Percentiles rank a stretch among this genome's conserved stretches.
Conservation (phyloP, 2,329 filamentous ascomycete species). For the Epichloe sp. region DNA sequence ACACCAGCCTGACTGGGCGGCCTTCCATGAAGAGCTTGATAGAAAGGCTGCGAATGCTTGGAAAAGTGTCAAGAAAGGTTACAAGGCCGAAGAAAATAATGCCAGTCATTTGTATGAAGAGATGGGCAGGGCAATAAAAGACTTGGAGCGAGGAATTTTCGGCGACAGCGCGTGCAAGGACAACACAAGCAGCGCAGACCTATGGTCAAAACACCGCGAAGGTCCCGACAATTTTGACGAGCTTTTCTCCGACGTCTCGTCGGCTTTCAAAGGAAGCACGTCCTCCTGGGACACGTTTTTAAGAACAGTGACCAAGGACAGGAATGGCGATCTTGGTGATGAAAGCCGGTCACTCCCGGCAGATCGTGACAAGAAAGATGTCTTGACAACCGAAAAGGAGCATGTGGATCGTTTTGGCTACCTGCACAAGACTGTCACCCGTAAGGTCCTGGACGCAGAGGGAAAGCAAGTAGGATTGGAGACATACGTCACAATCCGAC, state of each 20-base stretch:
- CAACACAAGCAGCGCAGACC: not conserved
- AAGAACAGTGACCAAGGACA: slow-evolving; percentile 19
- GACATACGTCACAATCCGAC: slow-evolving; percentile 21
- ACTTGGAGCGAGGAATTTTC: slow-evolving; percentile 6
- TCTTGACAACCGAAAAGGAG: slow-evolving; percentile 24
- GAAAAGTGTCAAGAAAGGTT: slow-evolving; percentile 9
- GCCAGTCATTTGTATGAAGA: slow-evolving; percentile 8
- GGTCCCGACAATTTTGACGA: slow-evolving; percentile 26
- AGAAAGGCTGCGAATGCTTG: slow-evolving; percentile 17
- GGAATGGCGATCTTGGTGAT: slow-evolving; percentile 3
- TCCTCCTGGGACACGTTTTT: slow-evolving; percentile 28
- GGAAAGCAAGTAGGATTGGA: slow-evolving; percentile 28
- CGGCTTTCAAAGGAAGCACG: slow-evolving; percentile 23
- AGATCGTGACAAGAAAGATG: slow-evolving; percentile 17
- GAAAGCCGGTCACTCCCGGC: slow-evolving; percentile 5
- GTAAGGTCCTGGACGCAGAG: slow-evolving; percentile 26
- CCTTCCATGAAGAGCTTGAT: slow-evolving; percentile 19
- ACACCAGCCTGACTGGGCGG: slow-evolving; percentile 14
- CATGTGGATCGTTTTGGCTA: slow-evolving; percentile 31
- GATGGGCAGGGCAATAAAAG: slow-evolving; percentile 5
- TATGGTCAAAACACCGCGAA: not conserved
- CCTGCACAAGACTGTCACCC: slow-evolving; percentile 27
- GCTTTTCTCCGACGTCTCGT: slow-evolving; percentile 25
- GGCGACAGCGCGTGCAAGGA: not conserved
- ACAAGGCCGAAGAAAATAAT: slow-evolving; percentile 6